A percentile compares a stretch with the other conserved stretches of the same genome.
Conservation (phyloP, 2,329 filamentous ascomycete species). For the Aspergillaceae sp. region DNA sequence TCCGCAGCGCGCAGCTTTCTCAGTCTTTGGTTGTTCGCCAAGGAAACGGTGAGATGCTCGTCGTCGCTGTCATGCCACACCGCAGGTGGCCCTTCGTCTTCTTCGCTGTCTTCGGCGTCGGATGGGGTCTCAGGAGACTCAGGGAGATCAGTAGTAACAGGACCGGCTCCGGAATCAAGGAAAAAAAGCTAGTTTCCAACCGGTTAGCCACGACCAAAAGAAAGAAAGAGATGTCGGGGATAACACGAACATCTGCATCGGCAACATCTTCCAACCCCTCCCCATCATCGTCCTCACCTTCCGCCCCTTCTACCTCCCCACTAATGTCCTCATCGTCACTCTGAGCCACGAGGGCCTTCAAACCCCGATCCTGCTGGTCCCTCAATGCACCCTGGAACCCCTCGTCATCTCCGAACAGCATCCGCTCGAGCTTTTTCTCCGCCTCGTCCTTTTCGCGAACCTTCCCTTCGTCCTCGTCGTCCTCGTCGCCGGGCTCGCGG, state of each 20-base stretch:
- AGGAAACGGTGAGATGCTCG: constrained; percentile 73
- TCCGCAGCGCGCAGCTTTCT: constrained; percentile 76
- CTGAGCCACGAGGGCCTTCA: constrained; percentile 29
- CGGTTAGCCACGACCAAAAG: neutral
- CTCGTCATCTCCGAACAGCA: constrained; percentile 81
- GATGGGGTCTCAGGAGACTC: constrained; percentile 30
- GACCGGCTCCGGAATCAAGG: constrained; percentile 58
- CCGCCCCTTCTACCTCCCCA: constrained; percentile 18
- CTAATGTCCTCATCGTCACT: constrained; percentile 16
- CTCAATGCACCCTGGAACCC: constrained; percentile 71
- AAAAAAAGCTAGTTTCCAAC: constrained; percentile 57
- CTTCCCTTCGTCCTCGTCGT: constrained; percentile 17
- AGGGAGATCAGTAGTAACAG: constrained; percentile 23
- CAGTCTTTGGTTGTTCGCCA: constrained; percentile 65
- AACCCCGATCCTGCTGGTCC: constrained; percentile 40
- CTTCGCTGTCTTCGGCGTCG: constrained; percentile 26
- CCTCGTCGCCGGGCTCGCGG: constrained; percentile 16
- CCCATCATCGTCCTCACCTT: constrained; percentile 42
- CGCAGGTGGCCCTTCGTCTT: constrained; percentile 22
- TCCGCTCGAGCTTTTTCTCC: constrained; percentile 75
- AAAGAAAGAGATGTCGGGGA: neutral
- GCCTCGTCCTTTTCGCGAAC: constrained; percentile 64
- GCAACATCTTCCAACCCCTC: constrained; percentile 55
- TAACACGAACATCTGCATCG: constrained; percentile 57
- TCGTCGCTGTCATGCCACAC: constrained; percentile 94